Conservation (phyloP, 2,329 filamentous ascomycete species). For the Coccinonectria pachysandricola region DNA sequence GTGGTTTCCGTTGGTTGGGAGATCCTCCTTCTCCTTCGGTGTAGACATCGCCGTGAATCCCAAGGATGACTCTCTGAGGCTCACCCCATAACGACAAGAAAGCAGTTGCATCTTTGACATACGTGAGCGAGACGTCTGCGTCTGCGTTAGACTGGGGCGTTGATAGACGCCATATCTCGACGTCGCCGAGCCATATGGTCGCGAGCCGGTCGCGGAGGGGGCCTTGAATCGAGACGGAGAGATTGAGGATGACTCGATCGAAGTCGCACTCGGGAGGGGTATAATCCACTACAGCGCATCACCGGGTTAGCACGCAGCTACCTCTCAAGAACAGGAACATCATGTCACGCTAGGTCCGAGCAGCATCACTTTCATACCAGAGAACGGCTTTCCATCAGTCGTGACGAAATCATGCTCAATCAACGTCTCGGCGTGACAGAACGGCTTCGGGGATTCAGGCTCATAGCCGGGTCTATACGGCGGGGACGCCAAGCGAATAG, state of each 20-base stretch:
- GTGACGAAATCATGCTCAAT: too few species aligned
- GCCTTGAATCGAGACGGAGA: constrained; percentile 62
- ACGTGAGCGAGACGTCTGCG: constrained; percentile 64
- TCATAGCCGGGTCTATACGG: too few species aligned
- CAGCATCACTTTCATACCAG: too few species aligned
- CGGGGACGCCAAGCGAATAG: too few species aligned
- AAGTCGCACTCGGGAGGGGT: constrained; percentile 52
- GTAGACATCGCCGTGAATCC: constrained; percentile 63
- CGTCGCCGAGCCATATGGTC: constrained; percentile 64
- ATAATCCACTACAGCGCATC: constrained; percentile 6
- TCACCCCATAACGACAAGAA: constrained; percentile 59
- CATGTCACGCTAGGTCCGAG: too few species aligned
- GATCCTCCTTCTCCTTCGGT: too few species aligned
- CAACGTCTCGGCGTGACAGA: too few species aligned
- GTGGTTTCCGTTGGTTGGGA: too few species aligned
- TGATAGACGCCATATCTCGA: constrained; percentile 73
- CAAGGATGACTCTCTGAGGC: constrained; percentile 68
- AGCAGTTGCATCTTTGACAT: constrained; percentile 68
- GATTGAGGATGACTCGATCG: constrained; percentile 64
- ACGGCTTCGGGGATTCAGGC: too few species aligned
- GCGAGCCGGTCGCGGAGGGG: constrained; percentile 69
- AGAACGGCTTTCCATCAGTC: too few species aligned
- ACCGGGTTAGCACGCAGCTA: constrained; percentile 1
- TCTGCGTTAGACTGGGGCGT: constrained; percentile 63
- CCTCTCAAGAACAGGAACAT: too few species aligned